A percentile compares a stretch with the other conserved stretches of the same genome.
Conservation (phyloP, 805 yeast species). For the Saccharomycopsis fibuligera region DNA sequence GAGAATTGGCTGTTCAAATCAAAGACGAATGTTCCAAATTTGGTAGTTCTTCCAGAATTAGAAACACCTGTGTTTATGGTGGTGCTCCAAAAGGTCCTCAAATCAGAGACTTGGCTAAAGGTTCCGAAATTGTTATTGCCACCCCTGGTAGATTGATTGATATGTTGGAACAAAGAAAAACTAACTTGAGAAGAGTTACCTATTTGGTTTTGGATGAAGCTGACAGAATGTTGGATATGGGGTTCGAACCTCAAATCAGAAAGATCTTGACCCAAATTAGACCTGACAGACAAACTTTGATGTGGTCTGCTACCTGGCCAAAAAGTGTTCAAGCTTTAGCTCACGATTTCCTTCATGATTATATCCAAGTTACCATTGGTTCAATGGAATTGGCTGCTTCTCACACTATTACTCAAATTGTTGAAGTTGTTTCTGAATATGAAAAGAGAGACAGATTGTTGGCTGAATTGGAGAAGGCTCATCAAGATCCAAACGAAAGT, state of each 20-base stretch:
- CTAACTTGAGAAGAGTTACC: constrained; percentile 92
- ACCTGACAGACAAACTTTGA: constrained; percentile 98
- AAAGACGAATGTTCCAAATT: constrained; percentile 94
- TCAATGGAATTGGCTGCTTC: constrained; percentile 94
- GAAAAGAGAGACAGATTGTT: constrained; percentile 90
- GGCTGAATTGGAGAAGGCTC: constrained; percentile 75
- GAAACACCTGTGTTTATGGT: constrained; percentile 97
- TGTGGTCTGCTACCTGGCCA: constrained; percentile 99
- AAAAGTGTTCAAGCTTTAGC: constrained; percentile 93
- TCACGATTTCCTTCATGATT: constrained; percentile 83
- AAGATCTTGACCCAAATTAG: constrained; percentile 96
- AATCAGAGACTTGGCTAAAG: constrained; percentile 91
- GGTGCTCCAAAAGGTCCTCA: constrained; percentile 99
- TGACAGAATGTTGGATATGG: constrained; percentile 99
- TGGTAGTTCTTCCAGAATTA: constrained; percentile 84
- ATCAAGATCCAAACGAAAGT: constrained; percentile 42
- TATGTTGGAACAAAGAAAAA: constrained; percentile 91
- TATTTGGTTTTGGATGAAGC: constrained; percentile 98
- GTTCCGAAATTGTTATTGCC: constrained; percentile 93
- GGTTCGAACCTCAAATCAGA: constrained; percentile 99
- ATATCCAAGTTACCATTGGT: constrained; percentile 95
- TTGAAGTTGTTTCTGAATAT: constrained; percentile 84
- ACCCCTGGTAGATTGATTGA: constrained; percentile 97
- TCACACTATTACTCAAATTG: constrained; percentile 88
- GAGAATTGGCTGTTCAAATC: constrained; percentile 98